These are phyloP conservation scores for Curvularia sp. DNA, from an alignment of 2,329 filamentous ascomycete species.

Conservation along the genomic window DNA sequence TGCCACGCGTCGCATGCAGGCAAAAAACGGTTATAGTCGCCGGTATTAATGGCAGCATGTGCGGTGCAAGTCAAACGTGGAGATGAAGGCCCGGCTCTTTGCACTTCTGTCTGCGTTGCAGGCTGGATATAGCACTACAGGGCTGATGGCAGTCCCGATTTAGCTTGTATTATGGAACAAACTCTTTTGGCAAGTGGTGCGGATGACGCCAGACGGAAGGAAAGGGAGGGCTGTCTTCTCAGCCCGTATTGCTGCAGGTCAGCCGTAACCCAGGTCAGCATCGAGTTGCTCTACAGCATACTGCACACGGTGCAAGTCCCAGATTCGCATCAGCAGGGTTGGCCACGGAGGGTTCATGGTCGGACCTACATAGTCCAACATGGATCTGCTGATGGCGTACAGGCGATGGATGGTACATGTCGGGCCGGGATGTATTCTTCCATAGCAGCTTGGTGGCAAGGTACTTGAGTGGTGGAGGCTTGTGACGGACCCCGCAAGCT, in stretches of 20 bases:
- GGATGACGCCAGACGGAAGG: slow-evolving; percentile 24
- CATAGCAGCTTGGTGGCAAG: slow-evolving; percentile 3
- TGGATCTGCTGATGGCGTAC: not conserved
- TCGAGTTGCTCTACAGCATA: no score
- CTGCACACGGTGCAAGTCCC: no score
- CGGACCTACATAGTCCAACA: not conserved
- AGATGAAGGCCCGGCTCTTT: slow-evolving; percentile 9
- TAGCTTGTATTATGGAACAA: not conserved
- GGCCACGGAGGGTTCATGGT: slow-evolving; percentile 4
- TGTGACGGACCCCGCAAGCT: slow-evolving; percentile 27
- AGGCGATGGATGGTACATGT: not conserved
- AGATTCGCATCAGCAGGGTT: not conserved
- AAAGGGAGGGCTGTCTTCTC: slow-evolving; percentile 19
- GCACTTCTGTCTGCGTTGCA: not conserved
- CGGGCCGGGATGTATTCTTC: slow-evolving; percentile 15
- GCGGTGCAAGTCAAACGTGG: slow-evolving; percentile 17
- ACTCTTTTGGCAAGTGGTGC: slow-evolving; percentile 1
- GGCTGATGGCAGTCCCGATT: not conserved
- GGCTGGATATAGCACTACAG: slow-evolving; percentile 20
- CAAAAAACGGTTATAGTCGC: slow-evolving; percentile 19
- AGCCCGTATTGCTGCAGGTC: slow-evolving; percentile 9
- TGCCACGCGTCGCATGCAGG: slow-evolving; percentile 21
- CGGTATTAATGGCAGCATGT: not conserved
- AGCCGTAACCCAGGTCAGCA: slow-evolving; percentile 12
- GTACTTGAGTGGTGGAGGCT: slow-evolving; percentile 13